These are phyloP conservation scores for Arabidopsis suecica DNA, from an alignment of 345 rosid species.

Conservation along the genomic window DNA sequence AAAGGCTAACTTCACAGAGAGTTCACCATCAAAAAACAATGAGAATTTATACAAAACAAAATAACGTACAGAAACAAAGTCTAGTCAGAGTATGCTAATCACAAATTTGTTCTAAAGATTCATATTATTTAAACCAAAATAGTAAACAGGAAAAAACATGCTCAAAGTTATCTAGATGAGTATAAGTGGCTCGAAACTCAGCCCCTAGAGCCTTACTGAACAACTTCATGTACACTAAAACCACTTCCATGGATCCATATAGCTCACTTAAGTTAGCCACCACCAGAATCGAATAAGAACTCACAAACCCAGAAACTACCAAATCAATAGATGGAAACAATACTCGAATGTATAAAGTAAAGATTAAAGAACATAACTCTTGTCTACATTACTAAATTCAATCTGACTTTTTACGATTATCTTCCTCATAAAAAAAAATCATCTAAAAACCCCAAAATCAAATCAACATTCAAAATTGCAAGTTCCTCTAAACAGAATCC, in stretches of 20 bases:
- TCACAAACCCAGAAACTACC: no score
- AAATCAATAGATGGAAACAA: no score
- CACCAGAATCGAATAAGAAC: no score
- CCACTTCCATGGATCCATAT: not conserved
- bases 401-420: no score
- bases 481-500: not conserved
- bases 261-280: not conserved
- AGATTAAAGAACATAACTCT: no score
- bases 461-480: not conserved
- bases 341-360: no score
- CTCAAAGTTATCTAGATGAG: not conserved
- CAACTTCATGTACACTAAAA: slow-evolving; percentile 15
- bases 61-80: slow-evolving; percentile 12
- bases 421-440: no score
- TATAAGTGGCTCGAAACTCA: not conserved
- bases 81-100: slow-evolving; percentile 3
- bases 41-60: not conserved
- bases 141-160: not conserved
- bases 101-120: not conserved
- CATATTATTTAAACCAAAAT: not conserved
- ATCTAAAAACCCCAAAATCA: not conserved
- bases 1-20: no score
- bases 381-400: no score
- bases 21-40: not conserved
- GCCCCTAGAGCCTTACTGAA: slow-evolving; percentile 8